Conservation (phyloP, 2,329 filamentous ascomycete species). For the Fusarium mexicanum region DNA sequence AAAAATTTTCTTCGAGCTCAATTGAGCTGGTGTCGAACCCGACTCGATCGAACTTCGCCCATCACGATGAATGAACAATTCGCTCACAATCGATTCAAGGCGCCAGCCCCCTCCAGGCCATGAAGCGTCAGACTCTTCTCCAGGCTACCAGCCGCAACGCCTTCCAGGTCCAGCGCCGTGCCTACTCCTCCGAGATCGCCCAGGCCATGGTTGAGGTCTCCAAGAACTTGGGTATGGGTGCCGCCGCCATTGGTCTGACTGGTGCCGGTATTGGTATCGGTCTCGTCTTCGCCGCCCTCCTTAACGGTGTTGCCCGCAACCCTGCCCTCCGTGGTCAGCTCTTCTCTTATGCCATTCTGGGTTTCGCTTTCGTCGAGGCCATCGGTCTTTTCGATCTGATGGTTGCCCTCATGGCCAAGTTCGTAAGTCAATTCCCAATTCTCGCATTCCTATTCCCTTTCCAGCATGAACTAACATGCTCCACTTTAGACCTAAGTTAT, state of each 20-base stretch:
- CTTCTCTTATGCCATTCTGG: constrained; percentile 95
- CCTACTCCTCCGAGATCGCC: constrained; percentile 90
- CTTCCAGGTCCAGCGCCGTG: constrained; percentile 73
- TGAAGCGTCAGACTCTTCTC: constrained; percentile 79
- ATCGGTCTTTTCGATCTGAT: constrained; percentile 90
- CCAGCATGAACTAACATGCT: constrained; percentile 13
- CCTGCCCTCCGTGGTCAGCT: constrained; percentile 93
- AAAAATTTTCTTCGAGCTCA: constrained; percentile 47
- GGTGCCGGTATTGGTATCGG: constrained; percentile 96
- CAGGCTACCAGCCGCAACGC: constrained; percentile 72
- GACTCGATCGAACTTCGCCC: constrained; percentile 46
- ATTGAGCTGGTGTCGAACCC: constrained; percentile 41
- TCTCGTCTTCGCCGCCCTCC: constrained; percentile 90
- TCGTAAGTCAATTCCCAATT: constrained; percentile 64
- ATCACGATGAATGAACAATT: constrained; percentile 43
- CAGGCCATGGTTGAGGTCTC: constrained; percentile 89
- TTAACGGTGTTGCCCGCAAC: constrained; percentile 93
- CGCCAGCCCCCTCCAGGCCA: constrained; percentile 74
- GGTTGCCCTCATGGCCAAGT: constrained; percentile 95
- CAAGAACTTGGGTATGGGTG: constrained; percentile 90
- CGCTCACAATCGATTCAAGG: constrained; percentile 53
- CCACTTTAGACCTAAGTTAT: constrained; percentile 51
- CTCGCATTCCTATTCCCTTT: background rate
- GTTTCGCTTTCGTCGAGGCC: constrained; percentile 95
- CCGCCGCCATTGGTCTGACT: constrained; percentile 90